phyloP scores from a whole-genome alignment of 345 rosid genomes.

The Populus pruinosa region DNA sequence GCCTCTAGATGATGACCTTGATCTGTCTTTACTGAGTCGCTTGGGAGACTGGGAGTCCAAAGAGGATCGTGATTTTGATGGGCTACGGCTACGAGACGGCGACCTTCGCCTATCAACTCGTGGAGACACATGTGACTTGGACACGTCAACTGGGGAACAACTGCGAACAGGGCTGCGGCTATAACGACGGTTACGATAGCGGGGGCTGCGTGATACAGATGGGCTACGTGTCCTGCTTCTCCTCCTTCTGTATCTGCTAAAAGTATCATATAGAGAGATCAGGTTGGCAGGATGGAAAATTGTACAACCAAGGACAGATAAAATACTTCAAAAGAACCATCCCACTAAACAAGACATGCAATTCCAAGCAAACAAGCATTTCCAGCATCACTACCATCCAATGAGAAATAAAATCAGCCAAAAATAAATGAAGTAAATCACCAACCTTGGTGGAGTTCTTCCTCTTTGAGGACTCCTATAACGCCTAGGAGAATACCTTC shows the following conservation, averaged over 20 bases:
- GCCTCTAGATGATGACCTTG: slow-evolving; percentile 66
- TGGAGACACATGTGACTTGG: slow-evolving; percentile 40
- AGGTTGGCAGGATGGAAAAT: background rate
- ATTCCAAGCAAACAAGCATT: background rate
- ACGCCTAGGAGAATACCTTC: slow-evolving; percentile 91
- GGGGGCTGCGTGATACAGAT: slow-evolving; percentile 61
- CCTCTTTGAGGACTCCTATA: slow-evolving; percentile 74
- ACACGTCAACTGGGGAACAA: slow-evolving; percentile 50
- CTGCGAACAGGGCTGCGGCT: slow-evolving; percentile 57
- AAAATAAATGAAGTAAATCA: background rate
- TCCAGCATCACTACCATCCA: background rate
- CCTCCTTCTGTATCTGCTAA: slow-evolving; percentile 61
- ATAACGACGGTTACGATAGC: slow-evolving; percentile 46
- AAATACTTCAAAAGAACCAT: background rate
- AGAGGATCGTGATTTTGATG: slow-evolving; percentile 53
- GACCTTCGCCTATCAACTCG: slow-evolving; percentile 43
- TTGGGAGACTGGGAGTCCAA: slow-evolving; percentile 55
- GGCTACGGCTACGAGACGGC: slow-evolving; percentile 56
- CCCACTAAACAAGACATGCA: background rate
- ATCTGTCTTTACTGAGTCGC: slow-evolving; percentile 44
- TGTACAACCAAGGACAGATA: background rate
- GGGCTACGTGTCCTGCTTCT: slow-evolving; percentile 63
- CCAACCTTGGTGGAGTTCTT: slow-evolving; percentile 85
- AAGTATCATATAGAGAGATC: background rate
- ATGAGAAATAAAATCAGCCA: background rate